Base-by-base conservation (phyloP, 1,139 yeast genomes). In the Scheffersomyces cryptocercus region DNA sequence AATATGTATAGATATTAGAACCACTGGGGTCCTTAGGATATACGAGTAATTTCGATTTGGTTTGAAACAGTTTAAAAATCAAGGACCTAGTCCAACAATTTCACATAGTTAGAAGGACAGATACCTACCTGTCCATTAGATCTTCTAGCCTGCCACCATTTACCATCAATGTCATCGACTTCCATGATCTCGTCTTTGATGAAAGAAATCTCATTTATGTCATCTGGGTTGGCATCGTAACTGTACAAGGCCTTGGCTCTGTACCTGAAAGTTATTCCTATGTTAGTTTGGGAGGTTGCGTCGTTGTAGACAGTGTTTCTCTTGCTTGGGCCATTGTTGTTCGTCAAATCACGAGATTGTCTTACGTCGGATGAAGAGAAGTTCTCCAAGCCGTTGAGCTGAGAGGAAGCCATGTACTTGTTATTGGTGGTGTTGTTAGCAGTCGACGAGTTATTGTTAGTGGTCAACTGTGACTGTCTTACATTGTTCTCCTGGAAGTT, bases 101-200 rank as follows among this genome's bases (percentile, higher is more conserved):
- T 87, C 40, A 91, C 95, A 59, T 93, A 93, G 65, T 93, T 93
- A 53, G 96, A 86, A 41, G 99, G 99, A 65, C 97, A 91, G 55
- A 93, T 93, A 55, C 99, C 99, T 41, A 89, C 88, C 64, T 90
- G 95, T 38, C 99, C 99, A 55, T 82, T 85, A 14, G 85, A 76
- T 59, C 91, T 81, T 61, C 88, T 82, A 30, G 97, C 98, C 67
- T 90, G 97, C 98, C 98, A 93, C 99, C 99, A 93, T 69, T 95
- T 85, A 41, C 98, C 97, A 52, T 88, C 89, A 46, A 89, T 88
- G 60, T 93, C 98, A 56, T 89, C 90, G 37, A 93, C 96, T 56
- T 87, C 91, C 62, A 93, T 77, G 26, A 90, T 73, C 64, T 93
- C 99, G 48, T 93, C 97, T 65, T 91, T 90, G 48, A 78, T 81